Conservation (phyloP, 768 basidiomycete genomes). For the Naganishia onofrii region DNA sequence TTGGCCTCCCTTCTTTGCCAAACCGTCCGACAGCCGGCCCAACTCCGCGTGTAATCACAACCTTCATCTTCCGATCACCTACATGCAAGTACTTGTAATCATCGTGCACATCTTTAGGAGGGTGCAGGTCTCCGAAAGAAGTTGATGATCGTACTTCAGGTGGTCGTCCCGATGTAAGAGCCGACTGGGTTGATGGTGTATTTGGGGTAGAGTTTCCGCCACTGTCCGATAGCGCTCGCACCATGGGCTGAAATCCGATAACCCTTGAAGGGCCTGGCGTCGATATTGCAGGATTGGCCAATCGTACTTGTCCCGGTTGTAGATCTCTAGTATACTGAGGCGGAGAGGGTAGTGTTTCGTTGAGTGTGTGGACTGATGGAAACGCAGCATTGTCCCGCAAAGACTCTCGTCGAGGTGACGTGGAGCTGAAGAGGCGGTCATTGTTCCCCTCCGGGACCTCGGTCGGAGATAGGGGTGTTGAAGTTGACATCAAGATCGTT, state of each 20-base stretch:
- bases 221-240: neutral
- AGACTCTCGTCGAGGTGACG: constrained; percentile 15
- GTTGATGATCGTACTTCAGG: constrained; percentile 4
- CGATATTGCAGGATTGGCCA: neutral
- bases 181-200: neutral
- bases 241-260: constrained; percentile 12
- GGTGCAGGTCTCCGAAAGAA: constrained; percentile 1
- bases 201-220: neutral
- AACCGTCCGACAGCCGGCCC: constrained; percentile 11
- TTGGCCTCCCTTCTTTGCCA: constrained; percentile 22
- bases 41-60: constrained; percentile 3
- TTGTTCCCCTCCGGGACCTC: neutral
- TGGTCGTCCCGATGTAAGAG: constrained; percentile 5
- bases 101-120: constrained; percentile 12
- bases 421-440: neutral
- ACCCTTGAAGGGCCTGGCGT: constrained; percentile 13
- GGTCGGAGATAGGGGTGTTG: neutral
- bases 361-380: constrained; percentile 1
- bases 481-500: neutral
- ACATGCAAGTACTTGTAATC: constrained; percentile 16
- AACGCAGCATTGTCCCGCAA: constrained; percentile 16
- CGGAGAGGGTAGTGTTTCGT: constrained; percentile 12
- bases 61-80: constrained; percentile 19
- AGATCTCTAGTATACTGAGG: constrained; percentile 14
- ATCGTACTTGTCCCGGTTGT: constrained; percentile 5